These are phyloP conservation scores for Podaxis sp. DNA, from an alignment of 768 basidiomycete species.

Conservation along the genomic window DNA sequence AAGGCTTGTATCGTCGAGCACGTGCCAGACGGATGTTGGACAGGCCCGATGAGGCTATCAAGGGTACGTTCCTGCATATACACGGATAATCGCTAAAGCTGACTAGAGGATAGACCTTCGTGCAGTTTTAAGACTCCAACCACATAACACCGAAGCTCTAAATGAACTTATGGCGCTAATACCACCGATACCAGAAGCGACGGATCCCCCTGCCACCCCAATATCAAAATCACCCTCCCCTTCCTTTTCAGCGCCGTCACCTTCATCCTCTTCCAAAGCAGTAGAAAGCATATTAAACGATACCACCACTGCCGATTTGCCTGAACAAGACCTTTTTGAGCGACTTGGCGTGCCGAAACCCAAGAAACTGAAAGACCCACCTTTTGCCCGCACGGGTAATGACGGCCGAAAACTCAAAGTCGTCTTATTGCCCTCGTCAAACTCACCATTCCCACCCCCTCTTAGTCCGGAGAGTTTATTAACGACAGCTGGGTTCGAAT, in stretches of 20 bases:
- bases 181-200: conserved; percentile 21
- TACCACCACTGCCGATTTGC: neutral
- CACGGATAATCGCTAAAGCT: neutral
- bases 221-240: neutral
- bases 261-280: conserved; percentile 16
- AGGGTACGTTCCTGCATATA: conserved; percentile 38
- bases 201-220: neutral
- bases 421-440: conserved; percentile 32
- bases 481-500: conserved; percentile 12
- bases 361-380: conserved; percentile 45
- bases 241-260: neutral
- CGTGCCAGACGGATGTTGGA: conserved; percentile 64
- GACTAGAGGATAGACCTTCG: conserved; percentile 49
- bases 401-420: conserved; percentile 60
- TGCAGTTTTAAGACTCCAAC: conserved; percentile 59
- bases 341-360: conserved; percentile 38
- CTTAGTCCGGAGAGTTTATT: conserved; percentile 6
- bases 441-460: conserved; percentile 18
- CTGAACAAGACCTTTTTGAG: conserved; percentile 19
- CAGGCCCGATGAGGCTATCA: conserved; percentile 54
- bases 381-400: conserved; percentile 49
- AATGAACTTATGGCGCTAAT: conserved; percentile 51
- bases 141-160: conserved; percentile 61
- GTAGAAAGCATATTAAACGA: conserved; percentile 9
- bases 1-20: conserved; percentile 70